Conservation (phyloP, 1,284 basidiomycete genomes). For the Laetiporus sulphureus region DNA sequence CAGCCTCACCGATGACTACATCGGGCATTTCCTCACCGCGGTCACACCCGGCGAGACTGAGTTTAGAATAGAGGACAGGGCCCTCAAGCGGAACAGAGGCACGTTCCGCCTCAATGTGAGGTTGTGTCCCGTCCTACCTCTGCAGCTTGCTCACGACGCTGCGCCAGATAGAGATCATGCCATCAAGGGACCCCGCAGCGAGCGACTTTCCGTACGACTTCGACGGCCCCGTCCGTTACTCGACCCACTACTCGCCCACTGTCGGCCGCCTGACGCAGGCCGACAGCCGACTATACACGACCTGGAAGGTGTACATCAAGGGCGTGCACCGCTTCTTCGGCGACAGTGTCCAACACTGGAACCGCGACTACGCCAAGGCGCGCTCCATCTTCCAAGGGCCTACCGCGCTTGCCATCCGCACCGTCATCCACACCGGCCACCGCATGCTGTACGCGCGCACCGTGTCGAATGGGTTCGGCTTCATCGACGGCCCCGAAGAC, state of each 20-base stretch:
- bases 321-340: slow-evolving; percentile 55
- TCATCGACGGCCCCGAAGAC: slow-evolving; percentile 41
- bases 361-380: slow-evolving; percentile 56
- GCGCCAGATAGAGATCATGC: slow-evolving; percentile 34
- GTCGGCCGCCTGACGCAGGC: slow-evolving; percentile 55
- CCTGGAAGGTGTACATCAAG: slow-evolving; percentile 70
- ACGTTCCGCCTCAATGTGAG: slow-evolving; percentile 64
- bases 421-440: slow-evolving; percentile 64
- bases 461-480: slow-evolving; percentile 55
- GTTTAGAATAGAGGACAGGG: slow-evolving; percentile 45
- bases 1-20: slow-evolving; percentile 49
- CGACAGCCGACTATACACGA: slow-evolving; percentile 67
- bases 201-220: slow-evolving; percentile 50
- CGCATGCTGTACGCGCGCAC: slow-evolving; percentile 67
- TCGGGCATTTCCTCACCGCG: slow-evolving; percentile 56
- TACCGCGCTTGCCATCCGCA: slow-evolving; percentile 51
- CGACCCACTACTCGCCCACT: slow-evolving; percentile 59
- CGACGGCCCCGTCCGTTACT: slow-evolving; percentile 66
- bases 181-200: slow-evolving; percentile 31
- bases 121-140: not conserved
- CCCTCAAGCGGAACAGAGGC: slow-evolving; percentile 43
- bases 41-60: slow-evolving; percentile 55
- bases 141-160: not conserved
- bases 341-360: slow-evolving; percentile 59
- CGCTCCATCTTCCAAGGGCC: slow-evolving; percentile 65